These are phyloP conservation scores for Chrysoporthe deuterocubensis DNA, from an alignment of 2,329 filamentous ascomycete species.

Conservation along the genomic window DNA sequence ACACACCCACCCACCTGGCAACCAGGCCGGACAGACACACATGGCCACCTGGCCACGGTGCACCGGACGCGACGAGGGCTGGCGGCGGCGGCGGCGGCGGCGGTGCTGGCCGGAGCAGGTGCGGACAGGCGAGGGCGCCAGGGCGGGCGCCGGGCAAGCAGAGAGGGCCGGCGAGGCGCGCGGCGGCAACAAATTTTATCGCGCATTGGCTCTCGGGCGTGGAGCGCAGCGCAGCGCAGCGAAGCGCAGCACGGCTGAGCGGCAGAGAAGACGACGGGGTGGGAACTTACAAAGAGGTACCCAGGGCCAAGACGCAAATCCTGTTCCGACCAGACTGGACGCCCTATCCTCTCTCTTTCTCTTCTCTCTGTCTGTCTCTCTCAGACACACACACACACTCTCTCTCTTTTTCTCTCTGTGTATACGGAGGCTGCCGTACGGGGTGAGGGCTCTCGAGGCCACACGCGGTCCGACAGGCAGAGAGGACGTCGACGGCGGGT, in stretches of 20 bases:
- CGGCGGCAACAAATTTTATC: conserved; percentile 13
- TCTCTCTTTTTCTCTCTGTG: not conserved
- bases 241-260: not conserved
- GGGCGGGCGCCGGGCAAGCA: not conserved
- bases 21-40: not conserved
- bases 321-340: not conserved
- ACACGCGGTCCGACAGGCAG: not conserved
- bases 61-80: not conserved
- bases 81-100: not conserved
- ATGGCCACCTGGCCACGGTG: not conserved
- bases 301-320: not conserved
- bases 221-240: not conserved
- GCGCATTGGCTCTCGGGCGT: conserved; percentile 6
- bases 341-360: not conserved
- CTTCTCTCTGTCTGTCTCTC: not conserved
- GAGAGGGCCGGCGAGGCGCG: not conserved
- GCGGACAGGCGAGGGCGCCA: not conserved
- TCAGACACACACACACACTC: too few relatives aligned
- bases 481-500: conserved; percentile 1
- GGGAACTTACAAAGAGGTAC: not conserved
- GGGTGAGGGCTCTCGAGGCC: conserved; percentile 1
- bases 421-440: not conserved
- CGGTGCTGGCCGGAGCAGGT: too few relatives aligned
- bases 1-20: too few relatives aligned
- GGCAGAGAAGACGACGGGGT: not conserved